Evolutionary conservation across 441 rosid species (phyloP), one percentile per base, ranked within the genome.

Genomic region (Capsella rubella): DNA sequence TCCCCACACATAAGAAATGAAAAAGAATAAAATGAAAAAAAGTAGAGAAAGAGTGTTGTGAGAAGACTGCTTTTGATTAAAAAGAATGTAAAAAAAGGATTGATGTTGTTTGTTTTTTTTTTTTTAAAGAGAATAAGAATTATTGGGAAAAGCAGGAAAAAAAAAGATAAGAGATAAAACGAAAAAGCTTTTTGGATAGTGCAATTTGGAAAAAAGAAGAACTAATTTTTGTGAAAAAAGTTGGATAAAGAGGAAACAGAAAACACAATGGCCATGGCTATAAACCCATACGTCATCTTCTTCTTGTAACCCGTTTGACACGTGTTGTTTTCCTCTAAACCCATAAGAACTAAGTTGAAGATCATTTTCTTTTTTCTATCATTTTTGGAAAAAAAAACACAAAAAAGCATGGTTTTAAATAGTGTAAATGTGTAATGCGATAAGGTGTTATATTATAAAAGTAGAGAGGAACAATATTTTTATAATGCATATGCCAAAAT

Each of bases 381-480:
- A 50, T 74, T 15, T 32, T 8, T 21, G 0, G 29, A 56, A 76
- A 11, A n/a, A 9, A 5, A 11, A 16, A 11, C 18, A 16, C 21
- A 9, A 28, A 14, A 67, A 59, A 43, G 32, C 8, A 46, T 57
- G 31, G 67, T 28, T 28, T 55, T 13, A 14, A 21, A 10, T 61
- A 69, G 28, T 34, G 51, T 62, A 35, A 75, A 70, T 75, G 21
- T 53, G 42, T 18, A 63, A 64, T 40, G 55, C 9, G 68, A 56
- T 57, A 71, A 70, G 55, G 49, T 64, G 59, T 70, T 16, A 31
- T 39, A 54, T 45, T 39, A 62, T 45, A 28, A 61, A 68, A 62
- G 74, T 16, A 70, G 16, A 21, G 25, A 21, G 39, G 64, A 55
- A 76, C 47, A 76, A 64, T 40, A 75, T 76, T 76, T 76, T 70